Conservation (phyloP, 495 filamentous ascomycete species). For the Penicillium canariense region DNA sequence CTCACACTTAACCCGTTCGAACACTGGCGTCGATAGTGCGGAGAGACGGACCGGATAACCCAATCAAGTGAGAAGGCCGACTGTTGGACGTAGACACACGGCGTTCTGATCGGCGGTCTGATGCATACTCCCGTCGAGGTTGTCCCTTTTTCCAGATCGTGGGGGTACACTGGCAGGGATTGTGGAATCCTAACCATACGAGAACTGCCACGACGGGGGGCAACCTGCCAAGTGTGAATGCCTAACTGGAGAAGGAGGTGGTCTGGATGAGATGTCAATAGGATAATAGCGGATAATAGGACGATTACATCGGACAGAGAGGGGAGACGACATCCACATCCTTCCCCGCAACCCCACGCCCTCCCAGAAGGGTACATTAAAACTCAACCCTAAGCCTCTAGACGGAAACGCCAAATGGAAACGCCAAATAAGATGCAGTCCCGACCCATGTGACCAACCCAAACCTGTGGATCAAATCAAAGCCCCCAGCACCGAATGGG, state of each 20-base stretch:
- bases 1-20: not conserved
- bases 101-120: not conserved
- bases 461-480: not conserved
- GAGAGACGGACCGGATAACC: not conserved
- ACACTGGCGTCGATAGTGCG: not conserved
- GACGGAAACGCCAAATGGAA: not conserved
- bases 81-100: constrained; percentile 3
- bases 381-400: no score
- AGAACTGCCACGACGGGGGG: not conserved
- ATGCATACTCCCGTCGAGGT: not conserved
- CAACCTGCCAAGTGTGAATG: not conserved
- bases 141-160: not conserved
- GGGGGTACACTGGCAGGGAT: not conserved
- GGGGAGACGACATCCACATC: no score
- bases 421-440: constrained; percentile 1
- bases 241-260: no score
- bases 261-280: no score
- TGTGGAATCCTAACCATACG: not conserved
- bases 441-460: not conserved
- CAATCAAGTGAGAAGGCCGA: no score
- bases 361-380: no score
- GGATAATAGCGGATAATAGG: no score
- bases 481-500: no score
- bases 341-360: no score
- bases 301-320: no score